These are phyloP conservation scores for Pichia paraexigua DNA, from an alignment of 805 yeast genomes.

Conservation along the genomic window DNA sequence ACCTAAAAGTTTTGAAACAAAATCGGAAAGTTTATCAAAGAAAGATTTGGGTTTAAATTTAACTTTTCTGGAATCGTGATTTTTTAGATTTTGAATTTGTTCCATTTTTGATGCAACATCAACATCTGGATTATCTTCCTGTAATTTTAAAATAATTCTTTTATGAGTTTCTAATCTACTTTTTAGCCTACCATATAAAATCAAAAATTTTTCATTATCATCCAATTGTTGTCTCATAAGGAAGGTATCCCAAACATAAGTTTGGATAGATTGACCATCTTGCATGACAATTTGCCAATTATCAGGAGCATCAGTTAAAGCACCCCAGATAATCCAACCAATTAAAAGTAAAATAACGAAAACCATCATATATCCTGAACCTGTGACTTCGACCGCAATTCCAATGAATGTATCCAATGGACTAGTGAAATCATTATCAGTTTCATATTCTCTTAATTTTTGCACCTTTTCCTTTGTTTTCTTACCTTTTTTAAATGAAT, in stretches of 20 bases:
- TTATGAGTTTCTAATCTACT: constrained; percentile 24
- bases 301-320: constrained; percentile 24
- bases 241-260: constrained; percentile 34
- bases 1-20: constrained; percentile 24
- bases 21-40: constrained; percentile 29
- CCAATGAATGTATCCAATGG: constrained; percentile 11
- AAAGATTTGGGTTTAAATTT: constrained; percentile 1
- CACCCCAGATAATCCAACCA: constrained; percentile 19
- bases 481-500: background rate
- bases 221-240: constrained; percentile 33
- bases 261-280: constrained; percentile 34
- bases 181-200: constrained; percentile 21
- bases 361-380: constrained; percentile 18
- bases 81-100: background rate
- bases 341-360: constrained; percentile 20
- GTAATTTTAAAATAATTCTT: constrained; percentile 8
- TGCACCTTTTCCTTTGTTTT: background rate
- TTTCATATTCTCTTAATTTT: constrained; percentile 1
- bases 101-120: background rate
- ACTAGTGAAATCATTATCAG: constrained; percentile 2
- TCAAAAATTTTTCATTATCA: constrained; percentile 24
- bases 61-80: constrained; percentile 1
- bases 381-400: constrained; percentile 13
- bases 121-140: background rate
- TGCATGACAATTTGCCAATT: constrained; percentile 36